These are phyloP conservation scores for Stromatinia cepivora DNA, from an alignment of 2,329 filamentous ascomycete species.

Conservation along the genomic window DNA sequence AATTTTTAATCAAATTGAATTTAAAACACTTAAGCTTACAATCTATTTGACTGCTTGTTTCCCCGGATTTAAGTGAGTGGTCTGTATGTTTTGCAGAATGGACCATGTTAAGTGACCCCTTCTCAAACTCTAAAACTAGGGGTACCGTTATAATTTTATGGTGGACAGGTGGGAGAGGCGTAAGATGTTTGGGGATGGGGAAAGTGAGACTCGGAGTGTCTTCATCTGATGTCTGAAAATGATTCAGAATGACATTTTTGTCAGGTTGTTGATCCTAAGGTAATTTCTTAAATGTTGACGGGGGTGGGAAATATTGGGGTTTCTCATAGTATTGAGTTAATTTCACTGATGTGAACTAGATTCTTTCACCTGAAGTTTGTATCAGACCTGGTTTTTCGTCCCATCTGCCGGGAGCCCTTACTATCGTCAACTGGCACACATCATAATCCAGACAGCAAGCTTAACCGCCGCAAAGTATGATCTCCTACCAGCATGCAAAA, in stretches of 20 bases:
- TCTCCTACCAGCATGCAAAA: slow-evolving; percentile 6
- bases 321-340: background rate
- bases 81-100: background rate
- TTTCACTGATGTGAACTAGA: background rate
- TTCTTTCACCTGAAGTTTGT: slow-evolving; percentile 17
- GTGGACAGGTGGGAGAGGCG: background rate
- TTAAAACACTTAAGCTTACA: slow-evolving; percentile 11
- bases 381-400: slow-evolving; percentile 6
- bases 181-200: background rate
- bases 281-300: background rate
- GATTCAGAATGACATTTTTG: background rate
- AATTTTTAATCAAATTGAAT: background rate
- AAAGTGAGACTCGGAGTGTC: slow-evolving; percentile 9
- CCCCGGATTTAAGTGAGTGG: slow-evolving; percentile 14
- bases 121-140: background rate
- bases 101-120: background rate
- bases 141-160: background rate
- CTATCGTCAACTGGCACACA: background rate
- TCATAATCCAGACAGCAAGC: background rate
- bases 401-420: background rate
- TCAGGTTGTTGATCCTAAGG: background rate
- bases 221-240: slow-evolving; percentile 17
- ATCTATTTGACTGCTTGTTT: slow-evolving; percentile 21
- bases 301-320: background rate
- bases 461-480: slow-evolving; percentile 21